These are phyloP conservation scores for Beauveria sp. DNA, from an alignment of 2,329 filamentous ascomycete species.

Conservation along the genomic window DNA sequence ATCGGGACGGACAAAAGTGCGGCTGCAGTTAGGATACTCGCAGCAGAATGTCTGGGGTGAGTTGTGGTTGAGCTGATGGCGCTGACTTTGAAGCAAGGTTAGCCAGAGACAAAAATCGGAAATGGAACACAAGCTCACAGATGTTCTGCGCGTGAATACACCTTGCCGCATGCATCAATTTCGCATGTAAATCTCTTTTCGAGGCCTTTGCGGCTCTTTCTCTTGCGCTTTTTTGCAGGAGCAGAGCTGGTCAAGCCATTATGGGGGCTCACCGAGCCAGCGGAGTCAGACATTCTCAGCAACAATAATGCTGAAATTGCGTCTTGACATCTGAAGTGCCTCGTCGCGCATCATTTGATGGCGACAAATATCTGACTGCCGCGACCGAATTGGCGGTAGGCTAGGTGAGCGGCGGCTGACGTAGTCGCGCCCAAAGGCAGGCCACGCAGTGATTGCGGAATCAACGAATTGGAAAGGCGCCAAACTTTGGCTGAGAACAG, in stretches of 20 bases:
- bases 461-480: background rate
- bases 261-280: slow-evolving; percentile 45
- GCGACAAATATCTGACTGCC: background rate
- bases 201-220: slow-evolving; percentile 67
- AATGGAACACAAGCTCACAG: slow-evolving; percentile 50
- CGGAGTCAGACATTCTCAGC: slow-evolving; percentile 39
- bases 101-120: slow-evolving; percentile 12
- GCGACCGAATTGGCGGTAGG: background rate
- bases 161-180: slow-evolving; percentile 84
- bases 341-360: background rate
- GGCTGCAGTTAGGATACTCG: slow-evolving; percentile 83
- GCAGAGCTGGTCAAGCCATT: slow-evolving; percentile 20
- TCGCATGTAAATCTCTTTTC: slow-evolving; percentile 82
- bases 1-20: slow-evolving; percentile 89
- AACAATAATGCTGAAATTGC: slow-evolving; percentile 19
- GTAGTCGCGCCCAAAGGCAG: background rate
- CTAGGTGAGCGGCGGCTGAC: background rate
- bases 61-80: slow-evolving; percentile 91
- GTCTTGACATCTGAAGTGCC: background rate
- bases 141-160: slow-evolving; percentile 93
- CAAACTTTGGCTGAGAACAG: no score
- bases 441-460: background rate
- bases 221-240: slow-evolving; percentile 38
- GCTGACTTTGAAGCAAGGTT: slow-evolving; percentile 45
- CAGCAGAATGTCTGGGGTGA: slow-evolving; percentile 94